Conservation (phyloP, 2,329 filamentous ascomycete genomes). For the Cladosporium sp. region DNA sequence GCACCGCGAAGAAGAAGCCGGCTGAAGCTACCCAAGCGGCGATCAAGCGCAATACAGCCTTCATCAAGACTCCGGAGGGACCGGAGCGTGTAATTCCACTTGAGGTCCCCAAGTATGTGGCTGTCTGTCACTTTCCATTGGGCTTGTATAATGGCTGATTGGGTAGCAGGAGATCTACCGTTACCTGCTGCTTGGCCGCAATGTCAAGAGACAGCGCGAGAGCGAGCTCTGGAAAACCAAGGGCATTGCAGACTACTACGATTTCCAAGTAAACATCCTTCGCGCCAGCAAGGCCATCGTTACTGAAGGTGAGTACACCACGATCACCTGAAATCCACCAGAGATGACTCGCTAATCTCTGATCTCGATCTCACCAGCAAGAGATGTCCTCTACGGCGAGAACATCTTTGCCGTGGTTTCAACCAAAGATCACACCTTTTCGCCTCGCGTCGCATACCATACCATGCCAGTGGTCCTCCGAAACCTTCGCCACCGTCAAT, state of each 20-base stretch:
- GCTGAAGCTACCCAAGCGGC: no score
- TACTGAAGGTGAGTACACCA: slow-evolving; percentile 9
- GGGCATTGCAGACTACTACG: background rate
- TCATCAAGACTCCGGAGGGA: background rate
- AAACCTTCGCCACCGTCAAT: background rate
- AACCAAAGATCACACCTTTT: background rate
- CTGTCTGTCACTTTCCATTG: no score
- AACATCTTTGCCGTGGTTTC: slow-evolving; percentile 17
- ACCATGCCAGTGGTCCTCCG: background rate
- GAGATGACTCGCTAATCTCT: background rate
- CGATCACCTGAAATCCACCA: background rate
- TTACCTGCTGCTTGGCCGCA: background rate
- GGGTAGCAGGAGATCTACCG: background rate
- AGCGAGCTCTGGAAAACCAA: background rate
- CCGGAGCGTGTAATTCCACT: background rate
- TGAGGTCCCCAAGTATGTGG: background rate
- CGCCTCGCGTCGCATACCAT: background rate
- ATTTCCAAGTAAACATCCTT: slow-evolving; percentile 13
- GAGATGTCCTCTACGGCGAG: slow-evolving; percentile 21
- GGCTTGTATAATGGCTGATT: no score
- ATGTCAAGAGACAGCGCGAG: background rate
- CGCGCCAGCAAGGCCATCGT: slow-evolving; percentile 18
- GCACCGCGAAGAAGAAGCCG: background rate
- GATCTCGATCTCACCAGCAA: slow-evolving; percentile 14
- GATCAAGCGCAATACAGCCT: background rate